Evolutionary conservation across 176 grass and related monocot species (phyloP).

Genomic region (Rhynchospora tenuis): DNA sequence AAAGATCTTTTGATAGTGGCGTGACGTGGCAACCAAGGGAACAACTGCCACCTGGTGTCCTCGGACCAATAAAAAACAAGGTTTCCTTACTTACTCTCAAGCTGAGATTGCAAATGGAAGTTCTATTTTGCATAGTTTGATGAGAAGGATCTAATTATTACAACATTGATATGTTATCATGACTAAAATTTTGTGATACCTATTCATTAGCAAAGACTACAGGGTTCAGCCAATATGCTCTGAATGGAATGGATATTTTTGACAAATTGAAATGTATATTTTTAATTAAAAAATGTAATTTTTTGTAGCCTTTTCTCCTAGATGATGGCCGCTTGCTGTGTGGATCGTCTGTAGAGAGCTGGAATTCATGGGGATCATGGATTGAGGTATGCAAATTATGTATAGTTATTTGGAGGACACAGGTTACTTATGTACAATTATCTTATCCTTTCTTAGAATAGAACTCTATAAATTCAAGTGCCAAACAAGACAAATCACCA

Average conservation of each 20-base stretch:
- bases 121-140: too few relatives aligned
- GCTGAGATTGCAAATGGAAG: too few relatives aligned
- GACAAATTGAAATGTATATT: neutral
- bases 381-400: slow-evolving; percentile 20
- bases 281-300: neutral
- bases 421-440: neutral
- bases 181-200: too few relatives aligned
- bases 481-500: neutral
- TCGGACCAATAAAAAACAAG: slow-evolving; percentile 38
- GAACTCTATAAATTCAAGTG: neutral
- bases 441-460: neutral
- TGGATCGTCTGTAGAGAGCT: slow-evolving; percentile 37
- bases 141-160: too few relatives aligned
- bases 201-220: too few relatives aligned
- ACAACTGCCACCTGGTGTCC: slow-evolving; percentile 30
- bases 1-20: slow-evolving; percentile 30
- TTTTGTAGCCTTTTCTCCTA: slow-evolving; percentile 19
- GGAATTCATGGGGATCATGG: slow-evolving; percentile 42
- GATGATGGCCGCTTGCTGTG: slow-evolving; percentile 24
- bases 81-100: neutral
- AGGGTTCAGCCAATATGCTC: neutral
- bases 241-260: neutral
- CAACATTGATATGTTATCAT: too few relatives aligned
- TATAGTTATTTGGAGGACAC: neutral
- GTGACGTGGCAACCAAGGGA: slow-evolving; percentile 25